Base-by-base conservation (phyloP, 345 rosid genomes). In the Luvunga scandens region DNA sequence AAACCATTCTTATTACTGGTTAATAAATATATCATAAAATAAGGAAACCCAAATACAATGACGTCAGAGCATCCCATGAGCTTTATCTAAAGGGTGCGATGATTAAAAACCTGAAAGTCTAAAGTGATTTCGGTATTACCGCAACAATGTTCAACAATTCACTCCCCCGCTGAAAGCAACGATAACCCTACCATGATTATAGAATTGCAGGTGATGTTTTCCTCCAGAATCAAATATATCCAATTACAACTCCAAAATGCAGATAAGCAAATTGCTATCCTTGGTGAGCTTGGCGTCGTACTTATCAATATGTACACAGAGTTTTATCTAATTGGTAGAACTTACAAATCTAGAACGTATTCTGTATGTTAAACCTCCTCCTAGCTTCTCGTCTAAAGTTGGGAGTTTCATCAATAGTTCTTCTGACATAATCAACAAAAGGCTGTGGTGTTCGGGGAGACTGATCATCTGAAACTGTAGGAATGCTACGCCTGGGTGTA, bases 371-470 rank as follows among this genome's bases (percentile, higher is more conserved):
- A 81, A 85, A 71, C 90, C 98, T 91, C 80, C 94, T 90, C 81
- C 95, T 86, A 66, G 87, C 90, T 50, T 91, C 93, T 80, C 91
- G 89, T 83, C 81, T 85, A 76, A 93, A 95, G 62, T 86, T 82
- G 18, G 99, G 99, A 66, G 98, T 95, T 88, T 93, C 94, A 53
- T 93, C 97, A 16, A 95, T 88, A 5, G 98, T 95, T 78, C 90
- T 90, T 81, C 93, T 87, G 75, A 93, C 92, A 59, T 93, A 93
- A 34, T 93, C 98, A 69, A 95, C 81, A 55, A 91, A 95, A 2
- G 97, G 97, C 81, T 89, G 93, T 4, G 99, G 99, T 31, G 98
- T 95, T 81, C 86, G 84, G 1, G 98, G 99, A 45, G 98, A 89
- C 75, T 86, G 86, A 25, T 95, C 97, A 7, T 70, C 81, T 59